Evolutionary conservation across 805 yeast genomes (phyloP).

Genomic region (Wickerhamiella domercqiae): DNA sequence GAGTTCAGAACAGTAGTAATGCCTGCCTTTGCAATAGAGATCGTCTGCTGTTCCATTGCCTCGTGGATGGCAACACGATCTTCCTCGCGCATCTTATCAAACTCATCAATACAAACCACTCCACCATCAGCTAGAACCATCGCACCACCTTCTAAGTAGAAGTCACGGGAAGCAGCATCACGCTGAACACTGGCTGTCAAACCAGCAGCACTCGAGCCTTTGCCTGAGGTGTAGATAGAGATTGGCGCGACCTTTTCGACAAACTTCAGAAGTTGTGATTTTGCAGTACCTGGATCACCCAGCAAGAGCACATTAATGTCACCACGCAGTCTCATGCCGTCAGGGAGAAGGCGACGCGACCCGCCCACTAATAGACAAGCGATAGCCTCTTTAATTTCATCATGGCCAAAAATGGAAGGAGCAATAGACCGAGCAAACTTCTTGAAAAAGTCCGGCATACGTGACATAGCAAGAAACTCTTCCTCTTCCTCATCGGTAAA

Average conservation of each 20-base stretch:
- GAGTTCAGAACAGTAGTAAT: conserved; percentile 93
- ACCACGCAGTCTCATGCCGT: conserved; percentile 93
- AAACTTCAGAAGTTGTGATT: conserved; percentile 86
- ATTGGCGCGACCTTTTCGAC: conserved; percentile 92
- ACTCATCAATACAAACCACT: conserved; percentile 97
- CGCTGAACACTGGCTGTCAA: conserved; percentile 95
- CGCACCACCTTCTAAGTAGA: conserved; percentile 97
- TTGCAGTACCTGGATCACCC: conserved; percentile 99
- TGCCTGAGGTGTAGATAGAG: conserved; percentile 93
- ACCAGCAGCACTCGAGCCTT: conserved; percentile 99
- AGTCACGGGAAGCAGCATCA: conserved; percentile 72
- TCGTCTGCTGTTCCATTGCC: conserved; percentile 99
- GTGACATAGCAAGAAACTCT: conserved; percentile 63
- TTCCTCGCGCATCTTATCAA: conserved; percentile 98
- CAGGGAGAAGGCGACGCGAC: conserved; percentile 79
- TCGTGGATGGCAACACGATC: conserved; percentile 98
- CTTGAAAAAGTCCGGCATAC: conserved; percentile 74
- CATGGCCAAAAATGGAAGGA: conserved; percentile 89
- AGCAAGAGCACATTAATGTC: conserved; percentile 83
- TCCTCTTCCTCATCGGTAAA: conserved; percentile 92
- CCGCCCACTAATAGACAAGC: conserved; percentile 91
- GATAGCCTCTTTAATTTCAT: conserved; percentile 84
- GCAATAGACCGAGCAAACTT: conserved; percentile 81
- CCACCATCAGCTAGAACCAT: conserved; percentile 99
- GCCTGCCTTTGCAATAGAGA: conserved; percentile 97